A percentile compares a stretch with the other conserved stretches of the same genome.
Conservation (phyloP, 2,329 filamentous ascomycete species). For the Decorospora gaudefroyi region DNA sequence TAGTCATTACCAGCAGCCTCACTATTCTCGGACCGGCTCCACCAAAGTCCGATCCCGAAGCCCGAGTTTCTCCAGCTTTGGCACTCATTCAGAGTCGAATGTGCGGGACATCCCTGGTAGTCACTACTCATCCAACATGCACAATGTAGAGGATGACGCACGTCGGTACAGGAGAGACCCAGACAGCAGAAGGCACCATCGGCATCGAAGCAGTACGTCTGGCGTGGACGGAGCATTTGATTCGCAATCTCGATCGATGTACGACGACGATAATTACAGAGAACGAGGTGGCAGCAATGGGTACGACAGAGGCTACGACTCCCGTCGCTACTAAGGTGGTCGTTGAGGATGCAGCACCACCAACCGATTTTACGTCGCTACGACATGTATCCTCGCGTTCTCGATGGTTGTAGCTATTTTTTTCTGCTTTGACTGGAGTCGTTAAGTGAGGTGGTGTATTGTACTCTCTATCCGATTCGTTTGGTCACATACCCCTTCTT, state of each 20-base stretch:
- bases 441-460: neutral
- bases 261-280: slow-evolving; percentile 42
- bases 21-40: slow-evolving; percentile 30
- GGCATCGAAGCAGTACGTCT: slow-evolving; percentile 31
- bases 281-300: slow-evolving; percentile 30
- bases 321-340: slow-evolving; percentile 40
- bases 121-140: slow-evolving; percentile 41
- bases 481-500: slow-evolving; percentile 1
- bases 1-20: slow-evolving; percentile 25
- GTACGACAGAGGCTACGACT: slow-evolving; percentile 38
- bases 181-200: slow-evolving; percentile 35
- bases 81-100: slow-evolving; percentile 42
- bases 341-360: neutral
- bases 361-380: slow-evolving; percentile 7
- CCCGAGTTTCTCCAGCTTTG: slow-evolving; percentile 43
- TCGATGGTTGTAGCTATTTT: neutral
- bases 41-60: slow-evolving; percentile 37
- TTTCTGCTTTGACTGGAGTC: neutral
- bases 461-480: neutral
- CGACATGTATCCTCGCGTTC: slow-evolving; percentile 10
- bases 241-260: slow-evolving; percentile 34
- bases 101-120: slow-evolving; percentile 38
- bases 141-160: slow-evolving; percentile 41
- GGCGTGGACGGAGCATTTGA: slow-evolving; percentile 36
- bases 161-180: slow-evolving; percentile 39